Conservation (phyloP, 1,284 basidiomycete genomes). For the Phellinidium pouzarii region DNA sequence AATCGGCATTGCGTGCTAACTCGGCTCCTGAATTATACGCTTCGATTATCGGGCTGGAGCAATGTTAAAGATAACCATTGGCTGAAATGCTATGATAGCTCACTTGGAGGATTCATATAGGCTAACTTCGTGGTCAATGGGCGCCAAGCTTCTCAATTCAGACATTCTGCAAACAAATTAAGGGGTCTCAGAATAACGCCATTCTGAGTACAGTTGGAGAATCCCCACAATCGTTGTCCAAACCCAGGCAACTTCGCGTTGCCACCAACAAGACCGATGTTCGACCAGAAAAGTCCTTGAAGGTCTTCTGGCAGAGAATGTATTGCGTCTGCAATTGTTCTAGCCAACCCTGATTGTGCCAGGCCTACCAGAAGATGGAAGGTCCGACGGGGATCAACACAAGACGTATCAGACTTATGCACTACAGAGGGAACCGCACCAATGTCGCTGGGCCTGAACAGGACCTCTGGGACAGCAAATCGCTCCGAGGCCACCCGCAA, state of each 20-base stretch:
- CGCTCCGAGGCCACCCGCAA: conserved; percentile 85
- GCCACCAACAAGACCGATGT: conserved; percentile 87
- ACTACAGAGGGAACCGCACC: conserved; percentile 42
- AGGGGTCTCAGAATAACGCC: neutral
- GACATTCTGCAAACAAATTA: conserved; percentile 36
- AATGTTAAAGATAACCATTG: neutral
- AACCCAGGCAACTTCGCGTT: conserved; percentile 73
- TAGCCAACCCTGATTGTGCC: conserved; percentile 73
- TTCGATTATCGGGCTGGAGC: conserved; percentile 61
- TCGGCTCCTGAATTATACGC: conserved; percentile 62
- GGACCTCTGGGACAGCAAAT: conserved; percentile 81
- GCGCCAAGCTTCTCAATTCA: conserved; percentile 75
- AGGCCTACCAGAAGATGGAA: conserved; percentile 47
- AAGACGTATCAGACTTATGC: neutral
- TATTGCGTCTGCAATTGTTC: conserved; percentile 72
- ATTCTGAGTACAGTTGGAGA: conserved; percentile 10
- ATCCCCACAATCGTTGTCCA: conserved; percentile 62
- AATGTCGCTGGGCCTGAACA: conserved; percentile 86
- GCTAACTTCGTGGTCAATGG: conserved; percentile 65
- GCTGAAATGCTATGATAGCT: conserved; percentile 27
- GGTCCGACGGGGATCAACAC: neutral
- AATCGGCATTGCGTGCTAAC: conserved; percentile 45
- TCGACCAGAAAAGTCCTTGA: conserved; percentile 89
- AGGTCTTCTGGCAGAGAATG: conserved; percentile 66
- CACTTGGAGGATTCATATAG: conserved; percentile 72